Base-by-base conservation (phyloP, 129 eudicot species). In the Daucus carota region DNA sequence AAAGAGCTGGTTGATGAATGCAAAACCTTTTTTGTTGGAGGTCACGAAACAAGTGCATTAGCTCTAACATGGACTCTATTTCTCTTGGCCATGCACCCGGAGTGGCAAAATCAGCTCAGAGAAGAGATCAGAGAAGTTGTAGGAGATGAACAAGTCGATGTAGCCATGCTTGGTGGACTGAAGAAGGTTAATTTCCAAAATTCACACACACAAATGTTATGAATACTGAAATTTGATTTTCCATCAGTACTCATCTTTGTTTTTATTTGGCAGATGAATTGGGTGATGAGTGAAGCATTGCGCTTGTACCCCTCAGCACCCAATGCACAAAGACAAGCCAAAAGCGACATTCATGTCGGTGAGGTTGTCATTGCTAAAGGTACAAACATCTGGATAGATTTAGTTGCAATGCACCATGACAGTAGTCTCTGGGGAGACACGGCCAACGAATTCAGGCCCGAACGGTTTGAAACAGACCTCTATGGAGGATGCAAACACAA, bases 361-460 rank as follows among this genome's bases (percentile, higher is more conserved):
- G 79, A 85, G 17, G 69, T 75, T 0, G 87, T 88, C 6, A 86
- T 95, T 57, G 97, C 99, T 6, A 85, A 88, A 40, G 99, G 99
- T 22, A 91, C 99, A 45, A 95, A 95, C 85, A 81, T 95, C 45
- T 95, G 97, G 99, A 86, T 95, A 8, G 97, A 95, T 29, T 87
- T 92, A 0, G 97, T 95, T 14, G 86, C 92, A 15, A 91, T 95
- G 97, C 96, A 95, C 62, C 99, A 95, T 44, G 96, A 95, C 60
- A 77, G 17, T 11, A 81, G 66, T 8, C 83, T 89, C 10, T 95
- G 99, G 99, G 99, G 97, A 0, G 75, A 89, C 48, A 90, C 87
- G 65, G 99, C 75, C 17, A 83, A 95, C 34, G 94, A 91, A 67
- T 95, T 95, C 65, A 89, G 78, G 31, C 97, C 99, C 0, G 97